These are phyloP conservation scores for Mycena polygramma DNA, from an alignment of 768 basidiomycete species.

Conservation along the genomic window DNA sequence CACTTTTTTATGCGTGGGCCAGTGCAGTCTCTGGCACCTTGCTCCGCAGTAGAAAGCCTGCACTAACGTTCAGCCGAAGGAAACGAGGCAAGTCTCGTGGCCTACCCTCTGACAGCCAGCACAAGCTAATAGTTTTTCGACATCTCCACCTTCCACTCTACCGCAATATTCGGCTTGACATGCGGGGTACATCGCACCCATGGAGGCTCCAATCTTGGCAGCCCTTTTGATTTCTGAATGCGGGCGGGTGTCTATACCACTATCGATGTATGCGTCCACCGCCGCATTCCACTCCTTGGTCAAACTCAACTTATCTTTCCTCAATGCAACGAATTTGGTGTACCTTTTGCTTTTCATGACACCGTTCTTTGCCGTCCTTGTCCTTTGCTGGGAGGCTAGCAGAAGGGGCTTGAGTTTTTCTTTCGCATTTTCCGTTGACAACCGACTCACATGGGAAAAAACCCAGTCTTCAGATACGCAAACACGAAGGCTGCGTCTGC, in stretches of 20 bases:
- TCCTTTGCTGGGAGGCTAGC: too few species aligned
- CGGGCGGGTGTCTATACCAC: conserved; percentile 28
- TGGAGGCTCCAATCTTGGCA: conserved; percentile 40
- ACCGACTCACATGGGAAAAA: too few species aligned
- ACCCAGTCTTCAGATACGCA: too few species aligned
- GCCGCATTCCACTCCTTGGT: conserved; percentile 39
- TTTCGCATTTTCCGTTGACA: too few species aligned
- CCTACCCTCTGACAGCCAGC: conserved; percentile 42
- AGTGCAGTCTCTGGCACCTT: conserved; percentile 35
- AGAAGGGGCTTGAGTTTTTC: too few species aligned
- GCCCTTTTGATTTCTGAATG: conserved; percentile 38
- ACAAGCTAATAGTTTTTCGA: conserved; percentile 36
- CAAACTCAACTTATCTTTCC: too few species aligned
- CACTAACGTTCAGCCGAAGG: neutral
- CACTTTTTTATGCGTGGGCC: conserved; percentile 34
- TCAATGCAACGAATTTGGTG: too few species aligned
- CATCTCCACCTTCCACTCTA: conserved; percentile 32
- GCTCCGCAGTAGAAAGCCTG: conserved; percentile 41
- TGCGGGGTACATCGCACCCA: conserved; percentile 38
- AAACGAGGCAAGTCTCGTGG: neutral
- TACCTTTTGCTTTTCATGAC: too few species aligned
- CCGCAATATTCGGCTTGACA: conserved; percentile 40
- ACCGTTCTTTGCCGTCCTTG: too few species aligned
- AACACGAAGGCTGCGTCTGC: too few species aligned
- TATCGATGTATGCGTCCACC: conserved; percentile 43